phyloP scores from a whole-genome alignment of 2,329 filamentous ascomycete species.

The Arthroderma uncinatum region DNA sequence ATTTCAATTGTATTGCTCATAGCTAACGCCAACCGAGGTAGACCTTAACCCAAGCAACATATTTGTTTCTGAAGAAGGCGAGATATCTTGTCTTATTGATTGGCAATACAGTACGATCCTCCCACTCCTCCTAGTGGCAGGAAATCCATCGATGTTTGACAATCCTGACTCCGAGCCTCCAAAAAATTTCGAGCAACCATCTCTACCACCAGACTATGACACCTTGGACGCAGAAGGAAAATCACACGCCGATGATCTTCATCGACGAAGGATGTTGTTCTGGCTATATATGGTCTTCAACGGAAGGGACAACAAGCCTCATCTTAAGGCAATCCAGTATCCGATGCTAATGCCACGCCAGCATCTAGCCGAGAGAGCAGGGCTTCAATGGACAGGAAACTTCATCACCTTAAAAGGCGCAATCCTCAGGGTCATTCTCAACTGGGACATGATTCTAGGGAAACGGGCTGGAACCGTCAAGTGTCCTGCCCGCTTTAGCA shows the following conservation, averaged over 20 bases:
- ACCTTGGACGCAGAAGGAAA: constrained; percentile 10
- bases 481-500: constrained; percentile 12
- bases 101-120: constrained; percentile 13
- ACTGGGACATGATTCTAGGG: constrained; percentile 11
- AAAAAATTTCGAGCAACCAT: constrained; percentile 5
- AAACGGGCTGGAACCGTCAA: not conserved
- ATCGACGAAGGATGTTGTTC: constrained; percentile 11
- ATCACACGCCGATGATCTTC: constrained; percentile 12
- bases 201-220: constrained; percentile 10
- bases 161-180: constrained; percentile 11
- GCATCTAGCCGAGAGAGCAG: constrained; percentile 11
- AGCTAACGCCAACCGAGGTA: not conserved
- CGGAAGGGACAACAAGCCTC: constrained; percentile 9
- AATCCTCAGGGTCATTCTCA: constrained; percentile 9
- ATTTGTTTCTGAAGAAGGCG: constrained; percentile 11
- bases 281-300: constrained; percentile 12
- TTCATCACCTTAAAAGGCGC: constrained; percentile 10
- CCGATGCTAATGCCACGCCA: constrained; percentile 9
- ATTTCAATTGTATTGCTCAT: not conserved
- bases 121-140: constrained; percentile 13
- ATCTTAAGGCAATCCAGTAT: constrained; percentile 9
- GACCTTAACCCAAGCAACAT: constrained; percentile 14
- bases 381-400: constrained; percentile 10
- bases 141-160: constrained; percentile 11
- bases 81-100: constrained; percentile 13